Conservation (phyloP, 495 filamentous ascomycete genomes). For the Echria macrotheca region DNA sequence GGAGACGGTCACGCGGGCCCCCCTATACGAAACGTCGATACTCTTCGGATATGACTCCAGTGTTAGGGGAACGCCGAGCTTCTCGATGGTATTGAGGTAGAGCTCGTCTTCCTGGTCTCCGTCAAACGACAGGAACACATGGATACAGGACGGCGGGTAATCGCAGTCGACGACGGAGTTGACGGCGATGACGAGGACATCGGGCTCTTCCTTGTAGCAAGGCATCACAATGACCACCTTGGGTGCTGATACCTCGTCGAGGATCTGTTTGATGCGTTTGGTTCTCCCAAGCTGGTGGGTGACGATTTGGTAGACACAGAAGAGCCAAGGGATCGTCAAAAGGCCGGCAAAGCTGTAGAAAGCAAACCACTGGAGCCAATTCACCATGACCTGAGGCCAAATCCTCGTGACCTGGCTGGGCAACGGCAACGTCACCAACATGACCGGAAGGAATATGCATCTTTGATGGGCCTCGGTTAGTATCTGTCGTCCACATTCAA, state of each 20-base stretch:
- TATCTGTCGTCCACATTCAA: background rate
- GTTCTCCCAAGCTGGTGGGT: conserved; percentile 77
- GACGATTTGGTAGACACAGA: conserved; percentile 85
- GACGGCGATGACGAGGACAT: conserved; percentile 79
- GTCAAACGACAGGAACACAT: conserved; percentile 96
- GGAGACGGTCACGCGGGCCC: conserved; percentile 82
- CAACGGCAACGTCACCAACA: conserved; percentile 89
- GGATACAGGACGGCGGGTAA: conserved; percentile 88
- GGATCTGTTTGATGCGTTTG: conserved; percentile 72
- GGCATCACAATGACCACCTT: conserved; percentile 98
- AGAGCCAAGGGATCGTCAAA: conserved; percentile 83
- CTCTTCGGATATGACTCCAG: conserved; percentile 77
- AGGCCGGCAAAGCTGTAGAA: conserved; percentile 91
- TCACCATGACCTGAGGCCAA: conserved; percentile 63
- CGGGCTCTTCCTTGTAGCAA: conserved; percentile 89
- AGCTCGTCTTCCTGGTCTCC: conserved; percentile 83
- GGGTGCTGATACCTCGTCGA: conserved; percentile 81
- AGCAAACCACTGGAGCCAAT: conserved; percentile 85
- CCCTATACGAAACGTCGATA: conserved; percentile 82
- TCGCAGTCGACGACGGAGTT: conserved; percentile 93
- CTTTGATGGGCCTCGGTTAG: conserved; percentile 37
- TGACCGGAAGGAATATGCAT: conserved; percentile 82
- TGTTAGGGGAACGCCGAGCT: conserved; percentile 76
- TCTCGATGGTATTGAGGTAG: conserved; percentile 82
- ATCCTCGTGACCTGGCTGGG: conserved; percentile 62